Conservation (phyloP, 345 rosid species). For the Pseudoturritis turrita region DNA sequence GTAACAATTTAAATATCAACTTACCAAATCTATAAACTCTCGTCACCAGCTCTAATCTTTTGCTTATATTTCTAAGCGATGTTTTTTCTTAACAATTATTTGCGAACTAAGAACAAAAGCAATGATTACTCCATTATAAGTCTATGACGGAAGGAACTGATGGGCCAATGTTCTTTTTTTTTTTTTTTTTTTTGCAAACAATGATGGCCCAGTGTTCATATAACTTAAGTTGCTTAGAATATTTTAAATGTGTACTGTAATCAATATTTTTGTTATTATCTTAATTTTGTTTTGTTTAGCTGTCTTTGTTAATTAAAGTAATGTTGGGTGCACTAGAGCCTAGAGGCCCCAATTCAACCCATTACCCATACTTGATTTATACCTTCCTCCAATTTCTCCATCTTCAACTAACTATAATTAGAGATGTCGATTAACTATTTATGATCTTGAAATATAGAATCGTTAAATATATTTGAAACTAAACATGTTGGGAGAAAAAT, state of each 20-base stretch:
- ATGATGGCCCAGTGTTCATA: slow-evolving; percentile 22
- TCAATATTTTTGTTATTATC: not conserved
- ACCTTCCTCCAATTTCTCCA: not conserved
- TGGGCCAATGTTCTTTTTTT: slow-evolving; percentile 4
- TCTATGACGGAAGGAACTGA: slow-evolving; percentile 4
- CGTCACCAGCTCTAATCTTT: not conserved
- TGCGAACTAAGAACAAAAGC: not conserved
- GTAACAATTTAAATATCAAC: slow-evolving; percentile 9
- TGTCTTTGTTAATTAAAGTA: slow-evolving; percentile 20
- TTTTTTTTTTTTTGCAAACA: not conserved
- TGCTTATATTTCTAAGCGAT: not conserved
- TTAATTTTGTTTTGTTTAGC: slow-evolving; percentile 20
- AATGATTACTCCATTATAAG: slow-evolving; percentile 16
- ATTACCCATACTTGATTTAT: slow-evolving; percentile 2
- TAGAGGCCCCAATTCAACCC: slow-evolving; percentile 8
- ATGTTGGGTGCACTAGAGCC: slow-evolving; percentile 25
- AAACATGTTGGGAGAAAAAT: too few relatives aligned
- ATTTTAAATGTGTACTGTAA: not conserved
- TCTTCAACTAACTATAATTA: not conserved
- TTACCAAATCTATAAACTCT: slow-evolving; percentile 6
- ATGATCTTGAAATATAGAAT: too few relatives aligned
- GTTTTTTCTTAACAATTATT: not conserved
- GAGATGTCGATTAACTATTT: too few relatives aligned
- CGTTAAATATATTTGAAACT: too few relatives aligned
- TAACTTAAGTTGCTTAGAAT: not conserved